Base-by-base conservation (phyloP, 768 basidiomycete genomes). In the Chlorophyllum brunneum region DNA sequence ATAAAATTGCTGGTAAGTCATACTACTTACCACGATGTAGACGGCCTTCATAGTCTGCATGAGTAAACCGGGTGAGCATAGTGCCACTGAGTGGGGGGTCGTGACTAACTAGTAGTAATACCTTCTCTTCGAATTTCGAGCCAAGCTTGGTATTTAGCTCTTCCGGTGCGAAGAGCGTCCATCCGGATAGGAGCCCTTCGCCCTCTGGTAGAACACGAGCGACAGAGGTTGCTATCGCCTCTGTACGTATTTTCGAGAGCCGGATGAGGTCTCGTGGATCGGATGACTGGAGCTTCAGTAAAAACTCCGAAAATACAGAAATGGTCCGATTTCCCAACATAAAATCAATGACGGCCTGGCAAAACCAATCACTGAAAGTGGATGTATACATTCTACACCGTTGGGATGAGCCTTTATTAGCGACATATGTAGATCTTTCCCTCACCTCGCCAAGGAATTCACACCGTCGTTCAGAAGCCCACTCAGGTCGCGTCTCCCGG, bases 381-480 rank as follows among this genome's bases (percentile, higher is more conserved):
- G 91, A 86, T 8, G 88, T 87, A 69, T 86, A 92, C 85, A 92
- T 86, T 60, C 90, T 87, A 48, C n/a, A 49, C 27, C 31, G 16
- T 29, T 33, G 29, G 27, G 36, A 33, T 34, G 54, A 56, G 29
- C 27, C 23, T 31, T 27, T 10, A 42, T 31, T 38, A 54, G 3
- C 45, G 10, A 47, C 18, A 38, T 15, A 36, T 24, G 8, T 31
- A 29, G 38, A 15, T 16, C 37, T 34, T 3, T 16, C 48, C 40
- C 67, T 22, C 29, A 83, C 77, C 92, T 83, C 26, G 93, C 86
- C 15, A 98, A 70, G 5, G 94, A 97, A 67, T 98, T 99, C 54
- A 95, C 84, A 0, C 97, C 95, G 59, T 99, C 95, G 62, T 97
- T 92, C 15, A 98, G 77, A 73, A 98, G 80, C 0, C 97, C 97